These are phyloP conservation scores for Penicillium canescens DNA, from an alignment of 495 filamentous ascomycete genomes.

Conservation along the genomic window DNA sequence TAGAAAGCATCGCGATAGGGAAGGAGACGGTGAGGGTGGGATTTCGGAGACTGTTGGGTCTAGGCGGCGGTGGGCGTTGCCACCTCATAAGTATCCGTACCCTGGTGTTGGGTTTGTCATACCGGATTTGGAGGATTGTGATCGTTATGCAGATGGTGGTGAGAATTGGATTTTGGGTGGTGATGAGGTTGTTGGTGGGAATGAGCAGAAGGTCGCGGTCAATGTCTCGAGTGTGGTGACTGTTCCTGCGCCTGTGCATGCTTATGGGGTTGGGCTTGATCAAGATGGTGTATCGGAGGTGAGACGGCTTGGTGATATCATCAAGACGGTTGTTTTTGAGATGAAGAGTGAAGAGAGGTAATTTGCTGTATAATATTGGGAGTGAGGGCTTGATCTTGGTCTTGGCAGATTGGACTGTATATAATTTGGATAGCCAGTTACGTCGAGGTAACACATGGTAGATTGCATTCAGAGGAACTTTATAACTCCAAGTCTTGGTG, in stretches of 20 bases:
- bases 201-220: background rate
- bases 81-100: background rate
- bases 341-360: background rate
- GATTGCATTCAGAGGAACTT: too few relatives aligned
- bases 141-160: too few relatives aligned
- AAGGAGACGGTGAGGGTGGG: too few relatives aligned
- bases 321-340: constrained; percentile 6
- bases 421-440: too few relatives aligned
- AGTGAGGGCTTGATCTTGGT: too few relatives aligned
- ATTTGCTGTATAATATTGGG: too few relatives aligned
- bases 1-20: background rate
- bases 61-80: background rate
- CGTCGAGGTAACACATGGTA: too few relatives aligned
- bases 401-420: too few relatives aligned
- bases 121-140: background rate
- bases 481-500: too few relatives aligned
- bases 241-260: background rate
- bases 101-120: background rate
- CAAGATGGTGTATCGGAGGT: background rate
- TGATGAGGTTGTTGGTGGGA: background rate
- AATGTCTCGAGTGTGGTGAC: background rate
- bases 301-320: background rate
- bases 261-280: background rate
- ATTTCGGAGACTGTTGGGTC: background rate
- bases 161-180: too few relatives aligned